phyloP scores from a whole-genome alignment of 208 protist genomes.

The Tritrichomonas foetus region DNA sequence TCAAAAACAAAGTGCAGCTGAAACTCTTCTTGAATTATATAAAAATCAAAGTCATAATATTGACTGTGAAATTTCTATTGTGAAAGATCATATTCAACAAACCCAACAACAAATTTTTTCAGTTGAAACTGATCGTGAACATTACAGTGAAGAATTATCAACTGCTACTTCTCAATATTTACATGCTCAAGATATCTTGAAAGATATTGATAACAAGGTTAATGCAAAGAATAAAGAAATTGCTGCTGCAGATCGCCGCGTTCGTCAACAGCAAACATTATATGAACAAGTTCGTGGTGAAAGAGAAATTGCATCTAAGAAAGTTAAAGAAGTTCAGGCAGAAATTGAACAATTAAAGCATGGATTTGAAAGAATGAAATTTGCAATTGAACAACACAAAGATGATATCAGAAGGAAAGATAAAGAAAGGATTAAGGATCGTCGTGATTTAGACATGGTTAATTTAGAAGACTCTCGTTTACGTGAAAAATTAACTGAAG shows the following conservation, averaged over 20 bases:
- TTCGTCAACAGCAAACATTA: neutral
- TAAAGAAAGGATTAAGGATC: neutral
- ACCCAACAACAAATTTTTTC: neutral
- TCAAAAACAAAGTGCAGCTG: neutral
- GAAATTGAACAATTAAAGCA: neutral
- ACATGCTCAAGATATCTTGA: neutral
- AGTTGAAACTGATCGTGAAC: neutral
- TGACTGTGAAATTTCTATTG: neutral
- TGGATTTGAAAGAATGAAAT: neutral
- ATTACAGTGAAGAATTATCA: neutral
- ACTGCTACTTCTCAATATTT: neutral
- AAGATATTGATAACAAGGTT: constrained; percentile 15
- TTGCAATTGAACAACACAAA: constrained; percentile 14
- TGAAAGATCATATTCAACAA: neutral
- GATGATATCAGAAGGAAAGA: neutral
- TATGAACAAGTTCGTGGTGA: constrained; percentile 2
- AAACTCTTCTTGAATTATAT: neutral
- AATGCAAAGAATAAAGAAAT: neutral
- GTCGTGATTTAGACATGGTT: neutral
- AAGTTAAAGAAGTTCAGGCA: constrained; percentile 11
- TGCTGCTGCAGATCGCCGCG: neutral
- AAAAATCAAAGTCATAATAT: constrained; percentile 11
- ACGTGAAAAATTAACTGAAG: neutral
- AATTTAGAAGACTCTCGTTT: neutral
- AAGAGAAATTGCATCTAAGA: neutral